These are phyloP conservation scores for Fonsecaea nubica DNA, from an alignment of 2,329 filamentous ascomycete genomes.

Conservation along the genomic window DNA sequence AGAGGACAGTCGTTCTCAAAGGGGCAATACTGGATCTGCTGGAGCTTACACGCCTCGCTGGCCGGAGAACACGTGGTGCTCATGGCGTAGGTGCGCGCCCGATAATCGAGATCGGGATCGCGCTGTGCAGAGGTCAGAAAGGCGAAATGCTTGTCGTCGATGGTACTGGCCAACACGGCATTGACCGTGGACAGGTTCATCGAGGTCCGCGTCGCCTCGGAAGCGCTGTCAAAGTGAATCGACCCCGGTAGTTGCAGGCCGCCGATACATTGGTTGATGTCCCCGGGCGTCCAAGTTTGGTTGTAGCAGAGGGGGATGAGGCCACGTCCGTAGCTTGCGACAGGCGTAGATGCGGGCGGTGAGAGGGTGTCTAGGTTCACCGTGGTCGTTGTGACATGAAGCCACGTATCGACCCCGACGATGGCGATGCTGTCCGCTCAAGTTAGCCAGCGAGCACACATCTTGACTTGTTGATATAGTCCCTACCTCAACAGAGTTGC, in stretches of 20 bases:
- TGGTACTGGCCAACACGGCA: conserved; percentile 5
- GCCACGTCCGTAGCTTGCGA: conserved; percentile 1
- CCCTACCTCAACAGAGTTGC: conserved; percentile 10
- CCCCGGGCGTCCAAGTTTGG: neutral
- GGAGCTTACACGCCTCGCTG: conserved; percentile 34
- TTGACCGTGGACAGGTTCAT: conserved; percentile 16
- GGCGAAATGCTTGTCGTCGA: conserved; percentile 20
- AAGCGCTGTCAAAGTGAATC: conserved; percentile 9
- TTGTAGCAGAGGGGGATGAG: conserved; percentile 11
- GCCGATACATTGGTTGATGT: conserved; percentile 15
- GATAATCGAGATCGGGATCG: conserved; percentile 33
- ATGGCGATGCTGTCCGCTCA: conserved; percentile 29
- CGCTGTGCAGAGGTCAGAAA: conserved; percentile 22
- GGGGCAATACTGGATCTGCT: neutral
- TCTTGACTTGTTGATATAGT: neutral
- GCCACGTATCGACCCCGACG: conserved; percentile 40
- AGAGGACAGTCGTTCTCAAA: neutral
- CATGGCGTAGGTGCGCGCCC: conserved; percentile 35
- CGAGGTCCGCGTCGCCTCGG: conserved; percentile 11
- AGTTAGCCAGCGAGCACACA: neutral
- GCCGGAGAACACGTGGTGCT: conserved; percentile 35
- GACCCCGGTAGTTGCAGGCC: conserved; percentile 3
- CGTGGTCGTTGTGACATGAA: conserved; percentile 39
- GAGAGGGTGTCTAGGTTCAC: conserved; percentile 21
- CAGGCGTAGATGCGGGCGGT: neutral